Conservation (phyloP, 2,329 filamentous ascomycete species). For the Aureobasidium leucospermi region DNA sequence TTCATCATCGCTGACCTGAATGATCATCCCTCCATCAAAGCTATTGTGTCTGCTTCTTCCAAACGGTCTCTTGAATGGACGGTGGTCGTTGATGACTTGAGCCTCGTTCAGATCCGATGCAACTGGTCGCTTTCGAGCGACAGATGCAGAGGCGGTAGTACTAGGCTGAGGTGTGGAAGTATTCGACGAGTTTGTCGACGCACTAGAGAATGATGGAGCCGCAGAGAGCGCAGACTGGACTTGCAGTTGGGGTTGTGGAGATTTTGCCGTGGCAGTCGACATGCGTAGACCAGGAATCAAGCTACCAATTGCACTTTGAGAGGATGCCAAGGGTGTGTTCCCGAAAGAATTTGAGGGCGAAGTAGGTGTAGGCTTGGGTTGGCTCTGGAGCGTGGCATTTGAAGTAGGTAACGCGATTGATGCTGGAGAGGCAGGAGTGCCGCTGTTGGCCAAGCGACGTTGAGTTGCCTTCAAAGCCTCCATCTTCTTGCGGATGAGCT, state of each 20-base stretch:
- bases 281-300: conserved; percentile 7
- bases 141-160: not conserved
- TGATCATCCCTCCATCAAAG: conserved; percentile 61
- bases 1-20: conserved; percentile 61
- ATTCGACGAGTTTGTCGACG: not conserved
- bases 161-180: not conserved
- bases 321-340: not conserved
- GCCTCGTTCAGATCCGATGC: conserved; percentile 32
- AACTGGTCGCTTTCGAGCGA: conserved; percentile 51
- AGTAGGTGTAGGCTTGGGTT: not conserved
- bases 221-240: not conserved
- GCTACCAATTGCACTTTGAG: not conserved
- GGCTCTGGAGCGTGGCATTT: not conserved
- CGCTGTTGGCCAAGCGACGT: conserved; percentile 10
- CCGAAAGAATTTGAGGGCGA: not conserved
- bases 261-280: not conserved
- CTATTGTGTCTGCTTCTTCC: conserved; percentile 43
- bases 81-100: conserved; percentile 14
- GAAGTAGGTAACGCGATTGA: not conserved
- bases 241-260: not conserved
- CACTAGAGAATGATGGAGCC: not conserved
- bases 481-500: conserved; percentile 69
- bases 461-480: conserved; percentile 54
- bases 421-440: not conserved
- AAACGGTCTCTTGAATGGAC: conserved; percentile 53